Base-by-base conservation (phyloP, 1,139 yeast genomes). In the Wickerhamiella pararugosa region DNA sequence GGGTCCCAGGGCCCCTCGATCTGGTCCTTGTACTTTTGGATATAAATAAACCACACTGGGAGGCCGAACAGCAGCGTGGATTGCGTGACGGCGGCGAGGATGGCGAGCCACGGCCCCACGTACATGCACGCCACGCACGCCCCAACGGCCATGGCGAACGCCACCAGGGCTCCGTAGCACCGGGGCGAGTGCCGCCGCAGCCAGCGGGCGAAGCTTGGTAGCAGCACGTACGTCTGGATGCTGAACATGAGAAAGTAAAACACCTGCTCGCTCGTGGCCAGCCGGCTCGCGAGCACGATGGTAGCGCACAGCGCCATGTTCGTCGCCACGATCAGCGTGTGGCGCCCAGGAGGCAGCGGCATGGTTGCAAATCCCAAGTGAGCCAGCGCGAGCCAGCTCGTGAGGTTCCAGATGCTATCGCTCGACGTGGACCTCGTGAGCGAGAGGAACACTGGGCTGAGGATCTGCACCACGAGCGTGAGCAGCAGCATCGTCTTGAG, bases 1-100 rank as follows among this genome's bases (percentile, higher is more conserved):
- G 81, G 76, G 58, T 84, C 95, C 95, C 95, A 84, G 0, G 95
- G 95, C 0, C 95, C 95, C 59, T 80, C 87, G 44, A 84, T 65
- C 57, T 83, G 94, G 57, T 83, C 82, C 59, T 84, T 84, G 56
- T 83, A 83, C 59, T 75, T 72, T 55, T 84, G 95, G 34, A 84
- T 62, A 35, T 70, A 70, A 43, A 82, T 60, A 51, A 82, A 77
- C 62, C 83, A 79, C 36, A 70, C 69, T 1, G 94, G 94, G 37
- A 82, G 69, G 2, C 73, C 62, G n/a, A 78, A 59, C 6, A 69
- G 58, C 3, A 79, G 70, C 42, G 66, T 57, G 1, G 66, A 48
- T 43, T 75, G 76, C 5, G 69, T 54, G 1, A 59, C 44, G 2
- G 71, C 36, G n/a, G 36, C 40, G 6, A 32, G 25, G 41, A 81